Base-by-base conservation (phyloP, 441 rosid genomes). In the Pelargonium fulgidum region DNA sequence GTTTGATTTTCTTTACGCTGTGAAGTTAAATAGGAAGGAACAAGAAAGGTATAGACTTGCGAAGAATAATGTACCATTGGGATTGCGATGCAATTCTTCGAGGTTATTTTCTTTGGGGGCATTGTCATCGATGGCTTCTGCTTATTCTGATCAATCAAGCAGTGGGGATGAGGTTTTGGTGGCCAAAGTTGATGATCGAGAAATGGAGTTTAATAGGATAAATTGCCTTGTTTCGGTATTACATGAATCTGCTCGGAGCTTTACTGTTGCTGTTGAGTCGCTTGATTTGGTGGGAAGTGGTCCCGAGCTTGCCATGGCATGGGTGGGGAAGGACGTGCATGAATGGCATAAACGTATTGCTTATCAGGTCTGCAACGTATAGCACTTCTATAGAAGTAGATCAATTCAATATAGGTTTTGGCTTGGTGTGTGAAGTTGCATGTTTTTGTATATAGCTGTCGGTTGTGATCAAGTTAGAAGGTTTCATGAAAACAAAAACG, bases 311-410 rank as follows among this genome's bases (percentile, higher is more conserved):
- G 83, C 86, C 47, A 82, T 80, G 87, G 90, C 89, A 26, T 88
- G 91, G 91, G 81, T 83, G 11, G 93, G 93, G 75, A 85, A 82
- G 73, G 89, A 88, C 74, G 83, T 86, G 67, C 86, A 84, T 73
- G 77, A 68, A 72, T 88, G 91, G 91, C 89, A 86, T 75, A 85
- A 75, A 76, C 73, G 78, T 33, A 77, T 85, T 52, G 76, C 89
- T 65, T 78, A 82, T 75, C 81, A 73, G 81, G 94, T 86, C 77
- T 22, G 68, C 39, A 65, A 54, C 10, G 41, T 36, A 36, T 36
- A 36, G 41, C 8, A 7, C 7, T 36, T 36, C 41, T 39, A 7
- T 39, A 39, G 42, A 39, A 39, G 42, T 39, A 39, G 42, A 39
- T 39, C 42, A 39, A 39, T 39, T 39, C 7, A 39, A 39, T 39